Percentiles rank a stretch among this genome's conserved stretches.
Conservation (phyloP, 2,329 filamentous ascomycete genomes). For the Myriosclerotinia scirpicola region DNA sequence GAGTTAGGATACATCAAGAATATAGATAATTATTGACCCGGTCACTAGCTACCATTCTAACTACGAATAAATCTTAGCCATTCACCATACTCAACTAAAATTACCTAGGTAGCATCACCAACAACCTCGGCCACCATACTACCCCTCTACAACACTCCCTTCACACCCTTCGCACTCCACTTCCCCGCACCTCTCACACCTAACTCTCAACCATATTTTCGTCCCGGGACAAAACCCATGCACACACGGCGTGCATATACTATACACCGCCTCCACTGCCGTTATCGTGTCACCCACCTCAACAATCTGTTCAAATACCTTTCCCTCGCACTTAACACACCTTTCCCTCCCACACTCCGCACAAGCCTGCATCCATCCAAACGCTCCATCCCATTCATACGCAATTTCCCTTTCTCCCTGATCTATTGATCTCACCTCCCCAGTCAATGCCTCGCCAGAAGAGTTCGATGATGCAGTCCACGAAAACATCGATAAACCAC, state of each 20-base stretch:
- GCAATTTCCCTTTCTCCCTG: conserved; percentile 7
- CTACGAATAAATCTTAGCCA: too few species aligned
- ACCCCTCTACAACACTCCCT: not conserved
- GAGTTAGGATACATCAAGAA: not conserved
- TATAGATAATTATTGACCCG: not conserved
- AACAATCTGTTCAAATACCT: conserved; percentile 16
- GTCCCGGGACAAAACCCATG: conserved; percentile 20
- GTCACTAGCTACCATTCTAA: too few species aligned
- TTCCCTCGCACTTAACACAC: conserved; percentile 2
- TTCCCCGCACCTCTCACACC: not conserved
- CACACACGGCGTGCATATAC: conserved; percentile 14
- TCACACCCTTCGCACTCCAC: not conserved
- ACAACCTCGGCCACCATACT: not conserved
- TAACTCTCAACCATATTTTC: conserved; percentile 16
- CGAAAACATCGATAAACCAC: conserved; percentile 1
- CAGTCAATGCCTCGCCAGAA: not conserved
- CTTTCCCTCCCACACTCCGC: conserved; percentile 11
- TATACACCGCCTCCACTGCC: not conserved
- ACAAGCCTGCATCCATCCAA: conserved; percentile 12
- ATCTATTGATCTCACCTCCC: not conserved
- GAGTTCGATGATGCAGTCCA: not conserved
- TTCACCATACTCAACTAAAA: not conserved
- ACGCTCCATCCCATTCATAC: conserved; percentile 22
- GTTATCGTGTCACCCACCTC: not conserved
- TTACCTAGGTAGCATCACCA: not conserved